A percentile compares a stretch with the other conserved stretches of the same genome.
Evolutionary conservation across 345 rosid genomes (phyloP).

Genomic region (Nephelium lappaceum): DNA sequence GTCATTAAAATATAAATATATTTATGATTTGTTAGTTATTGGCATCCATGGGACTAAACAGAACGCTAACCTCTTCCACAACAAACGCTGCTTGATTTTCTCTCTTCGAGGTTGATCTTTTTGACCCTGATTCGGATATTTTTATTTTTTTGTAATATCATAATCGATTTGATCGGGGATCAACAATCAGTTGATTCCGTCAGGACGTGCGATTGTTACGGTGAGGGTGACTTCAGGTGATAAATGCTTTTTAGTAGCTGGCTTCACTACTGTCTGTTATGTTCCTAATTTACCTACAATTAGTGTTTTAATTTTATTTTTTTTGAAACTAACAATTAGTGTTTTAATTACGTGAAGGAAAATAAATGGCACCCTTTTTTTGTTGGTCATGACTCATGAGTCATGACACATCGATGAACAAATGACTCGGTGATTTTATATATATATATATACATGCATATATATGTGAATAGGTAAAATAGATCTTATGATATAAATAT

Average conservation of each 20-base stretch:
- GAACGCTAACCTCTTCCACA: slow-evolving; percentile 18
- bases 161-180: not conserved
- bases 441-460: not conserved
- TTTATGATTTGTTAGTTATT: slow-evolving; percentile 4
- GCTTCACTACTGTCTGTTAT: not conserved
- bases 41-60: slow-evolving; percentile 11
- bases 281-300: not conserved
- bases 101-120: slow-evolving; percentile 13
- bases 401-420: too few species aligned
- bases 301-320: not conserved
- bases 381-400: not conserved
- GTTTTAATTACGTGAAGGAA: not conserved
- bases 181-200: not conserved
- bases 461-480: not conserved
- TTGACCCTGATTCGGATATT: slow-evolving; percentile 13
- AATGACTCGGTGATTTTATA: not conserved
- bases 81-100: slow-evolving; percentile 37
- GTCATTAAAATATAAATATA: not conserved
- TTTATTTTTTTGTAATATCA: not conserved
- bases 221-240: not conserved
- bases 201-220: not conserved
- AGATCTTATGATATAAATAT: too few species aligned
- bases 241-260: not conserved
- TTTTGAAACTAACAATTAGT: too few species aligned
- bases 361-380: not conserved